These are phyloP conservation scores for Artomyces pyxidatus DNA, from an alignment of 768 basidiomycete species.

Conservation along the genomic window DNA sequence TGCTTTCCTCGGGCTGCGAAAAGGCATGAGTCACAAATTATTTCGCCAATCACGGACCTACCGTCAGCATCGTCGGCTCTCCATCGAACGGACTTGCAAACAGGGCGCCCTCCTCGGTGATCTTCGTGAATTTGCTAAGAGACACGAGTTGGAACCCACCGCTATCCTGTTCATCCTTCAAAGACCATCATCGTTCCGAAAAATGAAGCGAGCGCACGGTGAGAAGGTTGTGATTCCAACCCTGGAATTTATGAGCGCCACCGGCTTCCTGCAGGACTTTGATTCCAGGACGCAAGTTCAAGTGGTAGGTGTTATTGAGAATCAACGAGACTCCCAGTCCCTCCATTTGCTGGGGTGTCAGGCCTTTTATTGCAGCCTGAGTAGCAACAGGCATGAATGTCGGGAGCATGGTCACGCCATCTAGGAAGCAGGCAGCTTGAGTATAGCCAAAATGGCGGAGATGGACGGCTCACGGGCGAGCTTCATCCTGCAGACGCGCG, in stretches of 20 bases:
- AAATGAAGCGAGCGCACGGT: constrained; percentile 46
- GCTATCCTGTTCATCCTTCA: constrained; percentile 50
- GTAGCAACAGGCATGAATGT: constrained; percentile 95
- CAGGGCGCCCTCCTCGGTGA: constrained; percentile 84
- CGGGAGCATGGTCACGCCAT: constrained; percentile 75
- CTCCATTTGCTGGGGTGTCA: constrained; percentile 82
- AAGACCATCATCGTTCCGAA: not conserved
- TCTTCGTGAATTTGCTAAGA: constrained; percentile 72
- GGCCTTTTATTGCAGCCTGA: constrained; percentile 85
- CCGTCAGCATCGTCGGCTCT: constrained; percentile 82
- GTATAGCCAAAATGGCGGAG: constrained; percentile 3
- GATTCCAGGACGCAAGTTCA: constrained; percentile 80
- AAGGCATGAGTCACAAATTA: not conserved
- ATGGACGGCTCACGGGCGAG: constrained; percentile 52
- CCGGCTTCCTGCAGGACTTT: constrained; percentile 65
- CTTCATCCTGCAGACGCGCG: constrained; percentile 79
- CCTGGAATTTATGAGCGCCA: constrained; percentile 87
- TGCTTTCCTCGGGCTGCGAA: constrained; percentile 79
- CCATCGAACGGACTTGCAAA: constrained; percentile 83
- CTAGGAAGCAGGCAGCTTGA: constrained; percentile 28
- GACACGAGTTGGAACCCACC: constrained; percentile 89
- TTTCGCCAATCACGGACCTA: constrained; percentile 21
- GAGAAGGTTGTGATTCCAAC: constrained; percentile 78
- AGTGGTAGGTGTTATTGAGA: constrained; percentile 86
- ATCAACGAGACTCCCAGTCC: constrained; percentile 75